Percentiles rank a stretch among this genome's conserved stretches.
phyloP scores from a whole-genome alignment of 2,329 filamentous ascomycete genomes.

The Paecilomyces sp. region DNA sequence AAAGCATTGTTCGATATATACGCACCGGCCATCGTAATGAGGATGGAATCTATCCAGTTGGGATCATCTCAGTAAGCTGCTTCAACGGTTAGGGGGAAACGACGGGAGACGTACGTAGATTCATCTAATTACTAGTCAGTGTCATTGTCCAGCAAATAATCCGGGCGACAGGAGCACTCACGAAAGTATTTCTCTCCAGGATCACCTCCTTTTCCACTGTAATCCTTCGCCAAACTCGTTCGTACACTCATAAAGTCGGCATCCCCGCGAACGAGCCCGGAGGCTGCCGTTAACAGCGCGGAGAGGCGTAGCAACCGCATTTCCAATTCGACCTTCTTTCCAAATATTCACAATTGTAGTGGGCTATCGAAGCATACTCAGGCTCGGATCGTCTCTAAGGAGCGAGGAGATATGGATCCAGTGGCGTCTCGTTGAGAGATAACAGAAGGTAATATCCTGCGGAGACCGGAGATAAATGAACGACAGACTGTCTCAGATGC shows the following conservation, averaged over 20 bases:
- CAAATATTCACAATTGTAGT: not conserved
- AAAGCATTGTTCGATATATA: not conserved
- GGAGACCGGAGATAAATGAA: not conserved
- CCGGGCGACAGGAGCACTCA: constrained; percentile 18
- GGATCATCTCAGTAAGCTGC: not conserved
- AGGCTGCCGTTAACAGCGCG: constrained; percentile 2
- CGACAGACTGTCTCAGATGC: not conserved
- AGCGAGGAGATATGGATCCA: not conserved
- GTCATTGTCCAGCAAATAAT: constrained; percentile 4
- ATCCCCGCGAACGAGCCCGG: constrained; percentile 20
- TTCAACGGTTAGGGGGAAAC: not conserved
- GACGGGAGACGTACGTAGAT: constrained; percentile 28
- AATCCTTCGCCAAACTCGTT: constrained; percentile 30
- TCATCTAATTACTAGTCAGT: constrained; percentile 28
- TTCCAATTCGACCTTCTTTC: not conserved
- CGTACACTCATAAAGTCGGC: constrained; percentile 39
- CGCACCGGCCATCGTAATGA: constrained; percentile 48
- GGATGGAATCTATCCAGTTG: constrained; percentile 38
- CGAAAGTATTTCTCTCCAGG: constrained; percentile 46
- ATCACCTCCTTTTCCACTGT: constrained; percentile 31
- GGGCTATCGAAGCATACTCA: not conserved
- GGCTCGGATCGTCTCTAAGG: not conserved
- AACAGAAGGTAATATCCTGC: not conserved
- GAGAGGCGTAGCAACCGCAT: constrained; percentile 1
- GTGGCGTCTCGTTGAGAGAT: not conserved